Evolutionary conservation across 495 filamentous ascomycete species (phyloP).

Genomic region (Extremus antarcticus): DNA sequence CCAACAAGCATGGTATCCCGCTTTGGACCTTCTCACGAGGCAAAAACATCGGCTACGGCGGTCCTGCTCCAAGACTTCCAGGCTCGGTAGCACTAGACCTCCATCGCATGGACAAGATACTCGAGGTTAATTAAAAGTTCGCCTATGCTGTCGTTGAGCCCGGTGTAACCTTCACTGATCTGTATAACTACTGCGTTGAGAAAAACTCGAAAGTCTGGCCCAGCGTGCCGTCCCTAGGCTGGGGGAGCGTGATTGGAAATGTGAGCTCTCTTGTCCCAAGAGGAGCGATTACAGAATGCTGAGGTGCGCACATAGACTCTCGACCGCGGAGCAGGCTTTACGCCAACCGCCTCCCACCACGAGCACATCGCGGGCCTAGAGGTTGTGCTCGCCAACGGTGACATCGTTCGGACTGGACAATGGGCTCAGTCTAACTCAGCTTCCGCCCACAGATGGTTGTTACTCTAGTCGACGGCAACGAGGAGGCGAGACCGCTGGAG

Average conservation of each 20-base stretch:
- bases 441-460: too few species aligned
- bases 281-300: background rate
- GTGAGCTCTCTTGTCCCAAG: background rate
- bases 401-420: constrained; percentile 21
- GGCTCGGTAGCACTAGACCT: constrained; percentile 45
- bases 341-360: constrained; percentile 21
- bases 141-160: constrained; percentile 47
- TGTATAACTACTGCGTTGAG: constrained; percentile 20
- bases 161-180: constrained; percentile 35
- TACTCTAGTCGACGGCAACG: too few species aligned
- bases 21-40: constrained; percentile 46
- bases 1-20: constrained; percentile 40
- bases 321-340: constrained; percentile 23
- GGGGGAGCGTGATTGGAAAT: constrained; percentile 24
- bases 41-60: constrained; percentile 47
- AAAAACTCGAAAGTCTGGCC: constrained; percentile 22
- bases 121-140: constrained; percentile 43
- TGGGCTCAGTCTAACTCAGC: constrained; percentile 21
- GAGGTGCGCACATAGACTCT: constrained; percentile 5
- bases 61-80: constrained; percentile 42
- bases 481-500: too few species aligned
- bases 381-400: constrained; percentile 22
- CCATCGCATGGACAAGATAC: constrained; percentile 44
- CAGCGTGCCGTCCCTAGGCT: constrained; percentile 21
- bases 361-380: constrained; percentile 24